phyloP scores from a whole-genome alignment of 2,329 filamentous ascomycete genomes.

The Exophiala oligosperma region DNA sequence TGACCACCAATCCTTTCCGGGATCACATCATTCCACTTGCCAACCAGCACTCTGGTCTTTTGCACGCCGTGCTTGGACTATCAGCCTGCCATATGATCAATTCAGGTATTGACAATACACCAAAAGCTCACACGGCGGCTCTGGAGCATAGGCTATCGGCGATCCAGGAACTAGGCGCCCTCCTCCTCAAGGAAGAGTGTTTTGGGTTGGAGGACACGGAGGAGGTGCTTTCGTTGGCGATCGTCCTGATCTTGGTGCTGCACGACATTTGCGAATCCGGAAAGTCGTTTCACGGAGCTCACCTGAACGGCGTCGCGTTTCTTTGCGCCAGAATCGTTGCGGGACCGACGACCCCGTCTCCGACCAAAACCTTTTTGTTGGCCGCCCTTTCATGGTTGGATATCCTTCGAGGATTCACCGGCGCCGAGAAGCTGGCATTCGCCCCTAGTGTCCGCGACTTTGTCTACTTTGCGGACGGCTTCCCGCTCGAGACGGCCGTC shows the following conservation, averaged over 20 bases:
- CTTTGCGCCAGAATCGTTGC: neutral
- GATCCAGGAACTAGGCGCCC: neutral
- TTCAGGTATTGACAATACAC: neutral
- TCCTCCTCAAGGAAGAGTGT: neutral
- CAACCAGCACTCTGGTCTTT: neutral
- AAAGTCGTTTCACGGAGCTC: neutral
- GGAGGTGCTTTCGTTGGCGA: neutral
- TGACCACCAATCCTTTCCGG: neutral
- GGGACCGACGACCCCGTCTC: neutral
- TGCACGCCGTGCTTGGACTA: neutral
- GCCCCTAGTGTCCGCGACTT: neutral
- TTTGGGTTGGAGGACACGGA: neutral
- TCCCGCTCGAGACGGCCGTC: neutral
- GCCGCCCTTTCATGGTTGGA: neutral
- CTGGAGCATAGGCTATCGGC: neutral
- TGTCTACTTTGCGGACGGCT: neutral
- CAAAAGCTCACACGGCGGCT: neutral
- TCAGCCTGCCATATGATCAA: neutral
- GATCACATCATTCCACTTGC: neutral
- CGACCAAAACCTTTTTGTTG: neutral
- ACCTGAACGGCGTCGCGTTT: neutral
- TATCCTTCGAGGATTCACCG: neutral
- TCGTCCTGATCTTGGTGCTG: neutral
- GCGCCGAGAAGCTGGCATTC: neutral
- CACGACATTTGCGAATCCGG: neutral